Conservation (phyloP, 1,284 basidiomycete genomes). For the Salmacisia buchloeana region DNA sequence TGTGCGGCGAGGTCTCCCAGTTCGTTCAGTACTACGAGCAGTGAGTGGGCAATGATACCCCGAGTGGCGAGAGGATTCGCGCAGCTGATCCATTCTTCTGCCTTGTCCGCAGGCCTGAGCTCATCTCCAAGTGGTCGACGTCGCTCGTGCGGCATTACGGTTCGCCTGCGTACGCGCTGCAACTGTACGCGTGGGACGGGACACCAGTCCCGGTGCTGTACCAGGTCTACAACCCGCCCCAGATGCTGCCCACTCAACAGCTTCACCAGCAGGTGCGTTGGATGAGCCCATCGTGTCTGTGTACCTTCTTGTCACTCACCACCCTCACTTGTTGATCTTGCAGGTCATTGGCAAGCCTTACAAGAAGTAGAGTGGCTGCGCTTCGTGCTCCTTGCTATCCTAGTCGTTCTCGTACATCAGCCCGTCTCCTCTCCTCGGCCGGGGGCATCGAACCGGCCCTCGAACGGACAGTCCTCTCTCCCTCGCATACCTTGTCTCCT, state of each 20-base stretch:
- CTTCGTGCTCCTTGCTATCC: too few relatives aligned
- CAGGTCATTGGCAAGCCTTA: conserved; percentile 7
- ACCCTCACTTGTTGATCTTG: neutral
- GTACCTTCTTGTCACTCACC: neutral
- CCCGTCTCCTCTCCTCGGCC: too few relatives aligned
- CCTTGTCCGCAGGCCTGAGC: neutral
- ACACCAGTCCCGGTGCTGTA: conserved; percentile 16
- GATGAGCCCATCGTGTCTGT: neutral
- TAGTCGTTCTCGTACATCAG: too few relatives aligned
- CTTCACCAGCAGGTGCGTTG: conserved; percentile 31
- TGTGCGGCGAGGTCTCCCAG: conserved; percentile 19
- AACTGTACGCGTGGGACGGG: conserved; percentile 22
- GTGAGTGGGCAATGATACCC: conserved; percentile 9
- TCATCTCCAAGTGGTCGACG: conserved; percentile 4
- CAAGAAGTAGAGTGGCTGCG: conserved; percentile 10
- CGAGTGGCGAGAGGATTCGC: neutral
- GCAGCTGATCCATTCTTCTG: neutral
- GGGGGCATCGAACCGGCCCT: too few relatives aligned
- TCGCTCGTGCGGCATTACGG: conserved; percentile 19
- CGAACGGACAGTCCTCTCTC: too few relatives aligned
- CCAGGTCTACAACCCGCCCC: conserved; percentile 40
- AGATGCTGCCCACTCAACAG: conserved; percentile 40
- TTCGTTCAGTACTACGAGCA: conserved; percentile 26
- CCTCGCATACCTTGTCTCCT: too few relatives aligned
- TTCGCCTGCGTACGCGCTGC: conserved; percentile 18